Evolutionary conservation across 345 rosid genomes (phyloP).

Genomic region (Melaleuca quinquenervia): DNA sequence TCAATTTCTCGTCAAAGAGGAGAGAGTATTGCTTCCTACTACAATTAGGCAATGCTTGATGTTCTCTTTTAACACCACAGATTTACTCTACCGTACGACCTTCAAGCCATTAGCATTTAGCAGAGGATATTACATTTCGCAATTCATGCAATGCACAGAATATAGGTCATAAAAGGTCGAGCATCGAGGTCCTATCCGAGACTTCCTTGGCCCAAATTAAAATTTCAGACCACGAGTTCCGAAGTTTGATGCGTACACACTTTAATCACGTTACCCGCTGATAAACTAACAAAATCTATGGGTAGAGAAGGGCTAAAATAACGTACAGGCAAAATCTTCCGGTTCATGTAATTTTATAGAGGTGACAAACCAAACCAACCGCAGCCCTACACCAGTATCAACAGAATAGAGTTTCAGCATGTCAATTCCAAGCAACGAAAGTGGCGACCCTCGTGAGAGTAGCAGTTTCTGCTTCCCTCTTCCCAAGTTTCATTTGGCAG

Average conservation of each 20-base stretch:
- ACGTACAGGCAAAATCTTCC: neutral
- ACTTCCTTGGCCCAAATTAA: neutral
- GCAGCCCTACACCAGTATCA: neutral
- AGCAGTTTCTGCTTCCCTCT: neutral
- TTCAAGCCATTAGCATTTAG: neutral
- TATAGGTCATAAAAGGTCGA: neutral
- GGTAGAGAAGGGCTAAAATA: neutral
- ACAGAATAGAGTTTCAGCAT: neutral
- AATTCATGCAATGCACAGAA: neutral
- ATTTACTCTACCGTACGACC: neutral
- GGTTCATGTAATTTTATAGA: neutral
- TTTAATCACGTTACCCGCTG: neutral
- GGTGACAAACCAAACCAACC: neutral
- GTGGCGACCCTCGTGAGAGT: neutral
- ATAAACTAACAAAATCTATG: neutral
- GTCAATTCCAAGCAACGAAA: neutral
- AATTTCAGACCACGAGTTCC: neutral
- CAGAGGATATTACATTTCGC: neutral
- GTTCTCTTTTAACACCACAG: neutral
- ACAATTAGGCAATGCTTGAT: neutral
- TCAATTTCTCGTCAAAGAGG: neutral
- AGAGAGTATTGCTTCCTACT: neutral
- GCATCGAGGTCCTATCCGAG: neutral
- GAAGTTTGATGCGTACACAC: neutral
- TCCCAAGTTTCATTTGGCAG: neutral